phyloP scores from a whole-genome alignment of 1,284 basidiomycete genomes.

The Sporisorium scitamineum region DNA sequence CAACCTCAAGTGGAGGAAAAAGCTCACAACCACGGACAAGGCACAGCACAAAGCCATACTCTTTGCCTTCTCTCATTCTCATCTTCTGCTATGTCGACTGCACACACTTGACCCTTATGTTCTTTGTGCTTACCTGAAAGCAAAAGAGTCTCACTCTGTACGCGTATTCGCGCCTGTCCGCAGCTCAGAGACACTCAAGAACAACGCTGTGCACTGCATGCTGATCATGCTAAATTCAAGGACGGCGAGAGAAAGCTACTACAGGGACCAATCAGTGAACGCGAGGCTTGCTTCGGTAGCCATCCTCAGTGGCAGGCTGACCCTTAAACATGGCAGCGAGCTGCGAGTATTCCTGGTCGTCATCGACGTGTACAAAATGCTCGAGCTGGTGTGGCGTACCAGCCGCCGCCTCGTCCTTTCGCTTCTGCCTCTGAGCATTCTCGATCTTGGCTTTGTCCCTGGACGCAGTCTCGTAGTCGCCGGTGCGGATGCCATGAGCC shows the following conservation, averaged over 20 bases:
- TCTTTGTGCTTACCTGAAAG: background rate
- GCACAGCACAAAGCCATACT: background rate
- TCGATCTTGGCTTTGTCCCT: slow-evolving; percentile 91
- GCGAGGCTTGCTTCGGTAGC: slow-evolving; percentile 50
- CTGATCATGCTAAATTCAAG: background rate
- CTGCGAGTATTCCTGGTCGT: slow-evolving; percentile 68
- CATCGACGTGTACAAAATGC: slow-evolving; percentile 66
- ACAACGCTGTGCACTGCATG: background rate
- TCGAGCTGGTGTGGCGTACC: slow-evolving; percentile 78
- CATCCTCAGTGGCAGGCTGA: slow-evolving; percentile 56
- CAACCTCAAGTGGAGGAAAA: slow-evolving; percentile 2
- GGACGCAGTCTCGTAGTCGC: slow-evolving; percentile 91
- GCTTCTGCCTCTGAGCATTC: slow-evolving; percentile 91
- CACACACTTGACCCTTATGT: background rate
- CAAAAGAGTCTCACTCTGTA: background rate
- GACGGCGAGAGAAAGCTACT: background rate
- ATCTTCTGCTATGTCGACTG: background rate
- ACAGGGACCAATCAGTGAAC: slow-evolving; percentile 7
- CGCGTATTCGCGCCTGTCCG: background rate
- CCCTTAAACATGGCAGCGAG: slow-evolving; percentile 57
- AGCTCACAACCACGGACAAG: background rate
- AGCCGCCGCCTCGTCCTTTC: slow-evolving; percentile 83
- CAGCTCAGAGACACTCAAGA: background rate
- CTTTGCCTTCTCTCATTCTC: background rate
- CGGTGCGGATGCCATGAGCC: slow-evolving; percentile 88